Conservation (phyloP, 495 filamentous ascomycete genomes). For the Penicillium macrosclerotiorum region DNA sequence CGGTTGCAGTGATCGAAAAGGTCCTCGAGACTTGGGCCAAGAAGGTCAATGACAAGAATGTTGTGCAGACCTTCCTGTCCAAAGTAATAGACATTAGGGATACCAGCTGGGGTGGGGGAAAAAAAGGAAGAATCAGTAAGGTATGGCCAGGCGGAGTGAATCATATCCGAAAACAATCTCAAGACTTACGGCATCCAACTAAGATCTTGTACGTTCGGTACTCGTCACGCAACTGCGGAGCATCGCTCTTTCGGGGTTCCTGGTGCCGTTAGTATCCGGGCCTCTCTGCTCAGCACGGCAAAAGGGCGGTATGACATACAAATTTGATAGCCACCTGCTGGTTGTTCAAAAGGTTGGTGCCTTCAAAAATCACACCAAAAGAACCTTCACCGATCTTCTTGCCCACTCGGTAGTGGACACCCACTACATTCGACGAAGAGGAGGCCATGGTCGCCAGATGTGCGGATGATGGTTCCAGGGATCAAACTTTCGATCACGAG, state of each 20-base stretch:
- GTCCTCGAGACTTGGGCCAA: conserved; percentile 94
- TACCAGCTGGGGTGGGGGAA: too few species aligned
- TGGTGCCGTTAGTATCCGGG: conserved; percentile 33
- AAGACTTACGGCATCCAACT: conserved; percentile 94
- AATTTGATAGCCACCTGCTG: conserved; percentile 99
- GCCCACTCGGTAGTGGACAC: conserved; percentile 97
- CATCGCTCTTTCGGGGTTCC: conserved; percentile 99
- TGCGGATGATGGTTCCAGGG: conserved; percentile 11
- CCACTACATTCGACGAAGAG: conserved; percentile 95
- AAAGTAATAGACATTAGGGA: conserved; percentile 99
- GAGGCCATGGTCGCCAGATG: conserved; percentile 67
- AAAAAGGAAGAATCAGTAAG: conserved; percentile 20
- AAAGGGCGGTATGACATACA: conserved; percentile 56
- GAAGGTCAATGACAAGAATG: conserved; percentile 96
- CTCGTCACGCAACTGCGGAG: conserved; percentile 95
- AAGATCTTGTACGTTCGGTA: conserved; percentile 99
- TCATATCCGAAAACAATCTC: background rate
- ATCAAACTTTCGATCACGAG: conserved; percentile 23
- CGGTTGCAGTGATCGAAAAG: conserved; percentile 97
- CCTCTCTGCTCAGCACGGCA: background rate
- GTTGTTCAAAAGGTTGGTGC: conserved; percentile 97
- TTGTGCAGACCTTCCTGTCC: conserved; percentile 99
- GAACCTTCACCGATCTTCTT: conserved; percentile 99
- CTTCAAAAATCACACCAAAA: conserved; percentile 99
- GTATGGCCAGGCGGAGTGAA: too few species aligned